phyloP scores from a whole-genome alignment of 345 rosid species.

The Noccaea caerulescens region DNA sequence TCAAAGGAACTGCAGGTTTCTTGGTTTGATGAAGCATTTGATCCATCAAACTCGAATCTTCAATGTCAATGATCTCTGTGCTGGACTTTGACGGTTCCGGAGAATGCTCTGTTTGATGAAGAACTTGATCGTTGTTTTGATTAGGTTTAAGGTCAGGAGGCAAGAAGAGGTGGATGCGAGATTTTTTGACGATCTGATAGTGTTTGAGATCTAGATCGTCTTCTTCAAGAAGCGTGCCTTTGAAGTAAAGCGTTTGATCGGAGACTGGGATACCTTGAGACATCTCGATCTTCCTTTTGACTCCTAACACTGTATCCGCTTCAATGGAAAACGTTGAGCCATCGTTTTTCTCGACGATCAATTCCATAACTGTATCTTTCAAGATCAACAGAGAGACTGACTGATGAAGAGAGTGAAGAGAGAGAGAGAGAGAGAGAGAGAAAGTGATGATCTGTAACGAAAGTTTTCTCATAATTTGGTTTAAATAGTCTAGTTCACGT shows the following conservation, averaged over 20 bases:
- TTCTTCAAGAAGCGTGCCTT: conserved; percentile 52
- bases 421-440: background rate
- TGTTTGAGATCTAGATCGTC: conserved; percentile 55
- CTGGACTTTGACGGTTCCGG: background rate
- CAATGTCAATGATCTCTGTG: background rate
- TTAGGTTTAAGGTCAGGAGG: background rate
- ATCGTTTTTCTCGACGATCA: conserved; percentile 55
- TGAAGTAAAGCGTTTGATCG: conserved; percentile 58
- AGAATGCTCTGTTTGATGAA: background rate
- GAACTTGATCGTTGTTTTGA: background rate
- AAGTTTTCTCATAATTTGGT: background rate
- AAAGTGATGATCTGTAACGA: background rate
- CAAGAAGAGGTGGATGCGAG: conserved; percentile 56
- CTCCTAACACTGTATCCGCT: conserved; percentile 58
- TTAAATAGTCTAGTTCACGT: background rate
- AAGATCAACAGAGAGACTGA: conserved; percentile 8
- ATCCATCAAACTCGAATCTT: background rate
- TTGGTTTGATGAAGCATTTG: background rate
- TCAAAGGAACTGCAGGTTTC: background rate
- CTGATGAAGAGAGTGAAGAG: background rate
- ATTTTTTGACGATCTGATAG: conserved; percentile 56
- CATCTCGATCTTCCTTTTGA: conserved; percentile 67
- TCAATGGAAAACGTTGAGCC: conserved; percentile 61
- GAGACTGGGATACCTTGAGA: conserved; percentile 55
- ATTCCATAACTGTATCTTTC: conserved; percentile 49